phyloP scores from a whole-genome alignment of 805 yeast genomes.

The Candida golubevii region DNA sequence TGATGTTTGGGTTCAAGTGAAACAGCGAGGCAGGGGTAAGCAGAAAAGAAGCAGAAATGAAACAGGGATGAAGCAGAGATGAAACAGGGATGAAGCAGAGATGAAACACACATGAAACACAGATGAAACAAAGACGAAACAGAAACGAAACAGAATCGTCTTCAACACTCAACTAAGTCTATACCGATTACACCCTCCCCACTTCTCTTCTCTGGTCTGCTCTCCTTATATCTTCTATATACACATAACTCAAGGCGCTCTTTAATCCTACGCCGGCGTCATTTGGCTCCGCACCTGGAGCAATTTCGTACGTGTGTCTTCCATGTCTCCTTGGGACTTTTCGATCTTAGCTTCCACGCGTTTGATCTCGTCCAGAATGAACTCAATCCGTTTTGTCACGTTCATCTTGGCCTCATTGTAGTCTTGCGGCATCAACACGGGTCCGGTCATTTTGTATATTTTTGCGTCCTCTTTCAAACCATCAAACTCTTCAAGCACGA shows the following conservation, averaged over 20 bases:
- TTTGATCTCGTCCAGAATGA: conserved; percentile 70
- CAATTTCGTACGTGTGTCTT: conserved; percentile 53
- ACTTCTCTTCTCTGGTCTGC: not conserved
- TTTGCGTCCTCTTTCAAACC: conserved; percentile 61
- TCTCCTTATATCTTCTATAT: not conserved
- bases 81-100: too few relatives aligned
- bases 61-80: too few relatives aligned
- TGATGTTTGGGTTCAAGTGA: not conserved
- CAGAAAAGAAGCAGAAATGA: too few relatives aligned
- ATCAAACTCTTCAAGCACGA: conserved; percentile 79
- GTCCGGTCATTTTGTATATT: conserved; percentile 87
- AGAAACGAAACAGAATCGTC: too few relatives aligned
- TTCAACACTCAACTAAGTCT: too few relatives aligned
- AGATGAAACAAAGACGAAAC: too few relatives aligned
- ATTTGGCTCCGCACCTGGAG: conserved; percentile 41
- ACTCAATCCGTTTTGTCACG: conserved; percentile 86
- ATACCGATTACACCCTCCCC: too few relatives aligned
- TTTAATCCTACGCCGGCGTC: not conserved
- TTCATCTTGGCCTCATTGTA: conserved; percentile 74
- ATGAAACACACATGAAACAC: too few relatives aligned
- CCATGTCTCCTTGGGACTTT: conserved; percentile 45
- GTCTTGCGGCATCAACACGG: conserved; percentile 88
- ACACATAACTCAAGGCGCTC: not conserved
- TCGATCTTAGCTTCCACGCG: conserved; percentile 69
- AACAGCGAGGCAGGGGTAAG: too few relatives aligned